These are phyloP conservation scores for Phalaenopsis equestris DNA, from an alignment of 106 monocot genomes.

Conservation along the genomic window DNA sequence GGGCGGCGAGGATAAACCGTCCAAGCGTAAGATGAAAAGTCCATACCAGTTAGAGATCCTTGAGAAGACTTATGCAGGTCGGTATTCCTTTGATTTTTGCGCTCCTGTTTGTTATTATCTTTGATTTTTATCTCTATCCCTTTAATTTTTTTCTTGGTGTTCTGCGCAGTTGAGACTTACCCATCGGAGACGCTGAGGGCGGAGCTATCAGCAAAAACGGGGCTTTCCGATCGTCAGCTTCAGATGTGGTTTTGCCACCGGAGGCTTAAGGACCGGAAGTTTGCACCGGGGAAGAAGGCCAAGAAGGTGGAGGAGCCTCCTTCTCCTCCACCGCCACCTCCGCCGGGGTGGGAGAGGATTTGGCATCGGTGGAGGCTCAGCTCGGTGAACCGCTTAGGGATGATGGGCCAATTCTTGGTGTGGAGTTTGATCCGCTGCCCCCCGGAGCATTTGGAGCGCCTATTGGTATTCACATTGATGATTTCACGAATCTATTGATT, in stretches of 20 bases:
- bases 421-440: constrained; percentile 87
- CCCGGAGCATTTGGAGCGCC: constrained; percentile 97
- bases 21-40: constrained; percentile 96
- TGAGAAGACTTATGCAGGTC: constrained; percentile 88
- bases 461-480: constrained; percentile 43
- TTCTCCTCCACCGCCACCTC: background rate
- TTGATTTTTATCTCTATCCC: constrained; percentile 16
- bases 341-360: background rate
- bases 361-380: constrained; percentile 75
- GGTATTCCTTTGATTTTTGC: constrained; percentile 1
- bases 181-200: constrained; percentile 67
- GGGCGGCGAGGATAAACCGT: constrained; percentile 34
- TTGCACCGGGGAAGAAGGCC: constrained; percentile 23
- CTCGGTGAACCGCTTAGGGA: constrained; percentile 80
- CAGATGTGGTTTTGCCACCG: constrained; percentile 99
- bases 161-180: constrained; percentile 58
- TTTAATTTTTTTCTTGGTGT: constrained; percentile 8
- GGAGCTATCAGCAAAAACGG: constrained; percentile 80
- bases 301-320: constrained; percentile 29
- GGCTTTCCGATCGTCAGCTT: constrained; percentile 82
- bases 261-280: constrained; percentile 82
- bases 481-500: background rate
- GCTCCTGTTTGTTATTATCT: background rate
- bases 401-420: constrained; percentile 86
- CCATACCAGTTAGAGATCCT: constrained; percentile 91